Conservation (phyloP, 164 flowering plant genomes). For the Stephania yunnanensis region DNA sequence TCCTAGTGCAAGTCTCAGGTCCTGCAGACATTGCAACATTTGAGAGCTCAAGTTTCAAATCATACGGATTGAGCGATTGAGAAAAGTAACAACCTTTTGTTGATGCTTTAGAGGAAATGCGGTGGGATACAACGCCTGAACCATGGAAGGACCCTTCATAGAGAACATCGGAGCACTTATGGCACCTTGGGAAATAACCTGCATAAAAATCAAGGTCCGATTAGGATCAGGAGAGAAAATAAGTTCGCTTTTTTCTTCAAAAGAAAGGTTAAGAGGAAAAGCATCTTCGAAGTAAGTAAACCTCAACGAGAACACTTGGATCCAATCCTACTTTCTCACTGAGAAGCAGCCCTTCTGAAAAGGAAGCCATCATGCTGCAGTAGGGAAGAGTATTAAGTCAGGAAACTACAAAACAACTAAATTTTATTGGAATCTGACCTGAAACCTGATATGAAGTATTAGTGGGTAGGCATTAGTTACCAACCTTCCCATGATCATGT, state of each 20-base stretch:
- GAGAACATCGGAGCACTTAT: conserved; percentile 94
- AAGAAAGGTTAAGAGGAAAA: neutral
- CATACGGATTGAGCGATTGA: neutral
- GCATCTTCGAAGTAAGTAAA: conserved; percentile 17
- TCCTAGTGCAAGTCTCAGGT: conserved; percentile 66
- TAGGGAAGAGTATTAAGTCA: neutral
- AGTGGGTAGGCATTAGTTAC: neutral
- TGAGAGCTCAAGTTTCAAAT: conserved; percentile 4
- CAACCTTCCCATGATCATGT: conserved; percentile 99
- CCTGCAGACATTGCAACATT: conserved; percentile 34
- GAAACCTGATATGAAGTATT: neutral
- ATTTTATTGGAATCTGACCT: neutral
- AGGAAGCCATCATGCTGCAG: conserved; percentile 94
- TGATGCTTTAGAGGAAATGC: conserved; percentile 95
- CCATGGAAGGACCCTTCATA: conserved; percentile 85
- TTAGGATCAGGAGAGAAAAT: too few species aligned
- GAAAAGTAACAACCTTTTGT: conserved; percentile 60
- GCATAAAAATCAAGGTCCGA: conserved; percentile 12
- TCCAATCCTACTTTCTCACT: conserved; percentile 84
- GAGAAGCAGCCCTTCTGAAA: conserved; percentile 88
- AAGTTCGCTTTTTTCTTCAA: neutral
- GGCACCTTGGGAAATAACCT: conserved; percentile 92
- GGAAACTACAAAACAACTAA: neutral
- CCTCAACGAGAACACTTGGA: conserved; percentile 77
- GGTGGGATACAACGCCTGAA: conserved; percentile 69